Evolutionary conservation across 2,329 filamentous ascomycete species (phyloP).

Genomic region (Ploettnerulaceae sp.): DNA sequence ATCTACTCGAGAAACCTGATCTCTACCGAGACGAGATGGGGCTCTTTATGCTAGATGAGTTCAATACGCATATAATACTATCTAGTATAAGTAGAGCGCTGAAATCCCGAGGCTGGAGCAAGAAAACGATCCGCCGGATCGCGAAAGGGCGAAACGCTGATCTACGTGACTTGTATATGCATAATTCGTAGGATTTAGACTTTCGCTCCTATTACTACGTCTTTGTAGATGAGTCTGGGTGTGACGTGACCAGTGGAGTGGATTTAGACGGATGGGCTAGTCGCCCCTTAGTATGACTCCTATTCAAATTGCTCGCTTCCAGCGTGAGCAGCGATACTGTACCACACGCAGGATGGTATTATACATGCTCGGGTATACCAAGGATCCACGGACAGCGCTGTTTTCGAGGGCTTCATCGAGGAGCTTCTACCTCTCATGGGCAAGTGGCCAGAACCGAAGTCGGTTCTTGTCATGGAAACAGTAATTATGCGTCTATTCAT

Average conservation of each 20-base stretch:
- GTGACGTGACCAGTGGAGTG: constrained; percentile 35
- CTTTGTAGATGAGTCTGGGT: constrained; percentile 37
- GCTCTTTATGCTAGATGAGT: constrained; percentile 19
- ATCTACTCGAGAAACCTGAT: constrained; percentile 23
- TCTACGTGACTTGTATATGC: constrained; percentile 34
- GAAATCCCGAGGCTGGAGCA: constrained; percentile 25
- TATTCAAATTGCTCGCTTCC: constrained; percentile 26
- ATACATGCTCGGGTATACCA: too few species aligned
- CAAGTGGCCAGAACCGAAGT: too few species aligned
- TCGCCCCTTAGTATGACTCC: constrained; percentile 33
- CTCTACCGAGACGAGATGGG: constrained; percentile 24
- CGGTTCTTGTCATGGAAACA: too few species aligned
- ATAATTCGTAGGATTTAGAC: too few species aligned
- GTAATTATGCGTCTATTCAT: too few species aligned
- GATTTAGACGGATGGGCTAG: constrained; percentile 36
- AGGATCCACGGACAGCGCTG: too few species aligned
- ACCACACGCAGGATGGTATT: too few species aligned
- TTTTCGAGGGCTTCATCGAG: too few species aligned
- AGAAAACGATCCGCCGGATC: constrained; percentile 32
- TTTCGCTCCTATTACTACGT: constrained; percentile 35
- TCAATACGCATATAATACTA: constrained; percentile 10
- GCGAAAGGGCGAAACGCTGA: constrained; percentile 34
- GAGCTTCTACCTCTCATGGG: too few species aligned
- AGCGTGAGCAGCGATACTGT: constrained; percentile 23
- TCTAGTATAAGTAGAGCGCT: constrained; percentile 17